Base-by-base conservation (phyloP, 495 filamentous ascomycete genomes). In the Pyrenula massariospora region DNA sequence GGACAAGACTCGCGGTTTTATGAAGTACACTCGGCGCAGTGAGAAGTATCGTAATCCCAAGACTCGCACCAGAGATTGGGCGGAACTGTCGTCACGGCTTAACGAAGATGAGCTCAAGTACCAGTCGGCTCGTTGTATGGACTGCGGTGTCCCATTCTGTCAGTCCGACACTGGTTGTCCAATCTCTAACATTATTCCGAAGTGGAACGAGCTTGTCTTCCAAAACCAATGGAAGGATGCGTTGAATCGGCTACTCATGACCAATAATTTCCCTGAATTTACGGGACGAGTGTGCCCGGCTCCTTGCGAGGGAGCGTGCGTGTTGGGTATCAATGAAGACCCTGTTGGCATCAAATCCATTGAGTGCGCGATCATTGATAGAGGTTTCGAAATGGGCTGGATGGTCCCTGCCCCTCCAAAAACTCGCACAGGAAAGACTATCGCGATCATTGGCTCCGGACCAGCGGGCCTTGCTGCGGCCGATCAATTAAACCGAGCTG, bases 241-340 rank as follows among this genome's bases (percentile, higher is more conserved):
- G 20, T 84, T 97, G 19, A 94, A 95, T 73, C 86, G 91, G 52
- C 76, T 99, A 25, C 78, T 97, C 56, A 95, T 96, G 89, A 99
- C 93, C 56, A 99, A 99, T 77, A 96, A 97, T 79, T 97, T 99
- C 82, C 93, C 93, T 23, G 93, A 99, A 67, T 97, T 97, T 72
- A 99, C 93, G 60, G 93, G 93, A 52, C 92, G 93, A 73, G 93
- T 99, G 54, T 99, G 93, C 73, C 93, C 93, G 54, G 93, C 93
- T 59, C 93, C 93, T 68, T 99, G 93, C 63, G 93, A 99, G 70
- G 93, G 93, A 66, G 89, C 93, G 42, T 99, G 93, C 70, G 94
- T 97, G 20, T 81, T 99, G 23, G 93, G 93, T 24, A 99, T 99
- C 78, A 99, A 95, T 59, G 94, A 97, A 66, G 92, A 97, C 65